Base-by-base conservation (phyloP, 805 yeast genomes). In the Helenozyma baotianmanensis region DNA sequence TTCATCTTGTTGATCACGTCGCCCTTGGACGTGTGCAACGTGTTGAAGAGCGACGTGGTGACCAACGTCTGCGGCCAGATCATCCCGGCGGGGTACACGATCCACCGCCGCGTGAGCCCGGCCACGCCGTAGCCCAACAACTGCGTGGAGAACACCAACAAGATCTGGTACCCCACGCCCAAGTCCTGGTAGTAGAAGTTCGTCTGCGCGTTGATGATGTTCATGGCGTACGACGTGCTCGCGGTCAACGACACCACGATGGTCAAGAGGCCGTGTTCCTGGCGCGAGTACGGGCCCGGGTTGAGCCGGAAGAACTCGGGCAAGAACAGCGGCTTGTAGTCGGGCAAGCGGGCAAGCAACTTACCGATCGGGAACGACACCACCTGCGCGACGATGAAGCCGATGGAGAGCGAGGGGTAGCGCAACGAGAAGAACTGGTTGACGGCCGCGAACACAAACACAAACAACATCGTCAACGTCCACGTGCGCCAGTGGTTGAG, bases 141-240 rank as follows among this genome's bases (percentile, higher is more conserved):
- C 33, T 54, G 59, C 4, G 59, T 54, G 15, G 57, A 48, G 41
- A 57, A 55, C 23, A 54, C 50, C 27, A 53, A 40, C 42, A 58
- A 54, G 35, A 59, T 53, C 15, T 53, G 54, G 30, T 48, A 40
- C 28, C 55, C 60, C 24, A 52, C 55, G 6, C 30, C 29, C 11
- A 41, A 23, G 14, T 38, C 36, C 37, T 32, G 39, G 16, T 27
- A 22, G 21, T 35, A 41, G 27, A 41, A 41, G 27, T 41, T 38
- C 23, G 40, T 38, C 21, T 41, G 45, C 4, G 53, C 53, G 29
- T 42, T 46, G 12, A 48, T 36, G 22, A 48, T 40, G 30, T 48
- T 46, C 38, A 48, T 48, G 24, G 46, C 49, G 15, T 48, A 46
- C 8, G 42, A 30, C 2, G 45, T 37, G 14, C 38, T 44, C 3